Evolutionary conservation across 2,329 filamentous ascomycete species (phyloP).

Genomic region (Tolypocladium ophioglossoides): DNA sequence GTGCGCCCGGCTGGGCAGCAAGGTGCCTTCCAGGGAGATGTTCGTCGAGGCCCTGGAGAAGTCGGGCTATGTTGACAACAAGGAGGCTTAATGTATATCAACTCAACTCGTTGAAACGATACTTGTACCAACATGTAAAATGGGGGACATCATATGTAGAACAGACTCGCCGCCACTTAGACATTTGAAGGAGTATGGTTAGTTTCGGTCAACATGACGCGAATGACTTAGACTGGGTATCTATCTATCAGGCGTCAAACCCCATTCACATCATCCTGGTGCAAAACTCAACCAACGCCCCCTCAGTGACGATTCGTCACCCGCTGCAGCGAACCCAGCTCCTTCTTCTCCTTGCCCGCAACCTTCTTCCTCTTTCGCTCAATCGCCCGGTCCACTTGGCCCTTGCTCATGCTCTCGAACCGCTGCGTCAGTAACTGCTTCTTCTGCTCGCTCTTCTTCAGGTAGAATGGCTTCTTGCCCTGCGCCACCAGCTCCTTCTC

Average conservation of each 20-base stretch:
- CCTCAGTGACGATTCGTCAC: constrained; percentile 5
- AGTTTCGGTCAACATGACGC: background rate
- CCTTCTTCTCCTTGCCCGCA: constrained; percentile 72
- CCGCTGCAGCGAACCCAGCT: constrained; percentile 37
- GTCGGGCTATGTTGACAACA: constrained; percentile 18
- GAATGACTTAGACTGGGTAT: background rate
- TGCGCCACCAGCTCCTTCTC: constrained; percentile 79
- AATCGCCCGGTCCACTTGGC: constrained; percentile 73
- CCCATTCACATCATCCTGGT: background rate
- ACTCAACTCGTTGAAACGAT: background rate
- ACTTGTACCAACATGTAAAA: background rate
- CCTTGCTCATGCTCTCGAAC: constrained; percentile 74
- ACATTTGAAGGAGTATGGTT: background rate
- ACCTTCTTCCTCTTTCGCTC: constrained; percentile 87
- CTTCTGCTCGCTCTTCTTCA: constrained; percentile 90
- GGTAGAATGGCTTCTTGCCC: constrained; percentile 86
- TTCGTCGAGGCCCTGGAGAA: constrained; percentile 50
- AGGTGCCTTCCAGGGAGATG: constrained; percentile 69
- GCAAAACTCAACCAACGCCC: background rate
- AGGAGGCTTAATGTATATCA: background rate
- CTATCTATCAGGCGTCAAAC: background rate
- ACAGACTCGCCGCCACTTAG: background rate
- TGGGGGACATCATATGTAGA: background rate
- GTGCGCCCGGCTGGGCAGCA: constrained; percentile 76
- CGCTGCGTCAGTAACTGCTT: constrained; percentile 69